phyloP scores from a whole-genome alignment of 2,329 filamentous ascomycete genomes.

The Aspergillus fumigatus region DNA sequence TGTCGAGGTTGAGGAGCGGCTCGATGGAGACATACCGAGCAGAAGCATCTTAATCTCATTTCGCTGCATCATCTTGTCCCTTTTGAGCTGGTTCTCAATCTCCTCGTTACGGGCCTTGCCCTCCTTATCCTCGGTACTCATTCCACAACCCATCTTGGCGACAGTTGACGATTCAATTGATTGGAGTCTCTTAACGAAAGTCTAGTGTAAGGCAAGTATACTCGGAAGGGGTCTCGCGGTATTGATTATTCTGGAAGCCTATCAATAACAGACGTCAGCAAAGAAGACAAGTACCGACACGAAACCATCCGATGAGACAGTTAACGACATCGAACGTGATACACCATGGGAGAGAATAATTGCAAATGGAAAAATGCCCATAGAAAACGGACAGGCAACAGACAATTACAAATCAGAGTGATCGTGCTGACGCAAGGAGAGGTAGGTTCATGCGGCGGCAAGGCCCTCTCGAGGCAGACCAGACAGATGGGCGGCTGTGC shows the following conservation, averaged over 20 bases:
- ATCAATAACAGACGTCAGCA: conserved; percentile 9
- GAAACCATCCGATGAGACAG: conserved; percentile 2
- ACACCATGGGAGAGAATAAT: conserved; percentile 2
- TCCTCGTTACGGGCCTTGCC: conserved; percentile 99
- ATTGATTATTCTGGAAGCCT: conserved; percentile 4
- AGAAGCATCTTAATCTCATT: conserved; percentile 99
- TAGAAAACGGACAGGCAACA: conserved; percentile 6
- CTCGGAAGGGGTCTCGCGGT: conserved; percentile 4
- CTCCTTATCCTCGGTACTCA: conserved; percentile 99
- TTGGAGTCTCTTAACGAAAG: conserved; percentile 4
- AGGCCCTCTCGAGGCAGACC: not conserved
- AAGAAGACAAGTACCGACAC: conserved; percentile 4
- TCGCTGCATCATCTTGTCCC: conserved; percentile 96
- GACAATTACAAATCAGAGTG: conserved; percentile 2
- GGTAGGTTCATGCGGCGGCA: conserved; percentile 4
- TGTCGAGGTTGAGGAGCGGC: not conserved
- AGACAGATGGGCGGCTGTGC: not conserved
- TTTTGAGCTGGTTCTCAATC: conserved; percentile 98
- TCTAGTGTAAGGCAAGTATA: not conserved
- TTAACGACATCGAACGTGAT: conserved; percentile 12
- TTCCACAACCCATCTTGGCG: conserved; percentile 95
- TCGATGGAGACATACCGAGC: conserved; percentile 62
- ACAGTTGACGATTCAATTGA: conserved; percentile 18
- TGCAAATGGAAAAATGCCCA: not conserved
- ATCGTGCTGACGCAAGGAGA: conserved; percentile 17